Conservation (phyloP, 495 filamentous ascomycete genomes). For the Thermochaetoides thermophila region DNA sequence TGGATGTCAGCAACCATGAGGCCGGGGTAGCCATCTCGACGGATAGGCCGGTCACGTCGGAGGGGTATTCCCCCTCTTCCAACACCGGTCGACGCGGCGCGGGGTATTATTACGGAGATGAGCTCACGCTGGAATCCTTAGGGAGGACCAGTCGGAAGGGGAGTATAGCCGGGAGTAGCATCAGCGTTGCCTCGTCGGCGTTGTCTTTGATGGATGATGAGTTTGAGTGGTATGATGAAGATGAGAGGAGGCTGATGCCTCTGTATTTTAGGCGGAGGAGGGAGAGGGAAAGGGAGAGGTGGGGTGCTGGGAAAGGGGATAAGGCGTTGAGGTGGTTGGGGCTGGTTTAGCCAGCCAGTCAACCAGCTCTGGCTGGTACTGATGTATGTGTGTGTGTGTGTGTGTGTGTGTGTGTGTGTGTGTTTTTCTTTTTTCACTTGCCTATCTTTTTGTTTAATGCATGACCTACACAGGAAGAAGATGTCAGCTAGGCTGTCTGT, state of each 20-base stretch:
- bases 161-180: constrained; percentile 8
- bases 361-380: background rate
- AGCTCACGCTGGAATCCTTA: too few species aligned
- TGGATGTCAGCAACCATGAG: too few species aligned
- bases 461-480: background rate
- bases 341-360: background rate
- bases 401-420: background rate
- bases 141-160: constrained; percentile 3
- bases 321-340: constrained; percentile 17
- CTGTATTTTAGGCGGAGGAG: background rate
- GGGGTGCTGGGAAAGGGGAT: background rate
- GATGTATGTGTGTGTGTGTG: background rate
- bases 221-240: background rate
- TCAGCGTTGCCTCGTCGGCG: too few species aligned
- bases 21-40: too few species aligned
- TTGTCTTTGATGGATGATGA: too few species aligned
- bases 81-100: background rate
- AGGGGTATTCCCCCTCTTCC: too few species aligned
- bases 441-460: background rate
- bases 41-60: too few species aligned
- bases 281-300: background rate
- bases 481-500: too few species aligned
- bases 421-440: background rate
- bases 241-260: background rate
- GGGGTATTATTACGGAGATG: background rate